A percentile compares a stretch with the other conserved stretches of the same genome.
Evolutionary conservation across 2,329 filamentous ascomycete species (phyloP).

Genomic region (Aschersonia sp.): DNA sequence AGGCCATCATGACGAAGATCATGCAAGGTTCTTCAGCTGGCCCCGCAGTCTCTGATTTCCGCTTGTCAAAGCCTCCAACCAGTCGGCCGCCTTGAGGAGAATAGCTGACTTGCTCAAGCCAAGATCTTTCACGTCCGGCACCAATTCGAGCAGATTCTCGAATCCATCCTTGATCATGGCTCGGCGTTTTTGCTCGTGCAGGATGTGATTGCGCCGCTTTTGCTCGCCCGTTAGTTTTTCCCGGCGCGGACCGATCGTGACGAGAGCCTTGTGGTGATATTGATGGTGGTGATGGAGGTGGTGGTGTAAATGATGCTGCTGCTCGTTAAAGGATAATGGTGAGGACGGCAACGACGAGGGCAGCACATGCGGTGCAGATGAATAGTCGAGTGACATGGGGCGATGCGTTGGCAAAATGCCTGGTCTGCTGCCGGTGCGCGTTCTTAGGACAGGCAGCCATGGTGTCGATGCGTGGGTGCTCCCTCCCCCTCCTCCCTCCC

Average conservation of each 20-base stretch:
- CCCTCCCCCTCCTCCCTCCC: too few relatives aligned
- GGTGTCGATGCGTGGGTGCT: too few relatives aligned
- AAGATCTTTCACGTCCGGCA: neutral
- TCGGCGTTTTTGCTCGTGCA: constrained; percentile 2
- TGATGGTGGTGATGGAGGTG: neutral
- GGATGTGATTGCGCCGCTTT: constrained; percentile 2
- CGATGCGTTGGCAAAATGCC: too few relatives aligned
- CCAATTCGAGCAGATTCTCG: neutral
- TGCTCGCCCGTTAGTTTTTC: constrained; percentile 1
- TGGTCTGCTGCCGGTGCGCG: too few relatives aligned
- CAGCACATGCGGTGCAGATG: too few relatives aligned
- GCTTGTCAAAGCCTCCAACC: neutral
- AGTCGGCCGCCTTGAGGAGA: constrained; percentile 1
- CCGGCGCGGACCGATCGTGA: neutral
- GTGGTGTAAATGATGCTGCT: too few relatives aligned
- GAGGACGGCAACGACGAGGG: too few relatives aligned
- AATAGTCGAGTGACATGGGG: too few relatives aligned
- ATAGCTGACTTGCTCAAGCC: constrained; percentile 2
- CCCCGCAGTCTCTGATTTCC: neutral
- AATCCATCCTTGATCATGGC: constrained; percentile 2
- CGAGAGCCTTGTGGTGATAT: neutral
- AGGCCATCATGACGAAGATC: too few relatives aligned
- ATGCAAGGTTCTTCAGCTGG: neutral
- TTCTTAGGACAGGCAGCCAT: too few relatives aligned
- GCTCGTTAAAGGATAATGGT: too few relatives aligned